Conservation (phyloP, 148 eudicot genomes). For the Vaccinium myrtillus region DNA sequence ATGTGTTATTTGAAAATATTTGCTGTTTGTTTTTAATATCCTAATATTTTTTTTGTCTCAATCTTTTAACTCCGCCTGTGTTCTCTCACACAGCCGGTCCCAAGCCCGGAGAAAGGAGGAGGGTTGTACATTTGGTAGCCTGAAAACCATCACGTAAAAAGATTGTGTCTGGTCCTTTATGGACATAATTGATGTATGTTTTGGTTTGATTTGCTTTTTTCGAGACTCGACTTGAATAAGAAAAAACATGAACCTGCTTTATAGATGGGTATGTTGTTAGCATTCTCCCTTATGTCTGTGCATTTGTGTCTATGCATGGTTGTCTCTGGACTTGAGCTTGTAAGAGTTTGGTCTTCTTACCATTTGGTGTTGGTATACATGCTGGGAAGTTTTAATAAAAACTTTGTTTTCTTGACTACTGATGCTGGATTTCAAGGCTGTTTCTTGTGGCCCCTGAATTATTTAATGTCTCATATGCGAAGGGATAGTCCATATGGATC, state of each 20-base stretch:
- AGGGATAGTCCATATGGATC: not conserved
- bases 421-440: no score
- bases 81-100: not conserved
- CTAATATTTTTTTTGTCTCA: not conserved
- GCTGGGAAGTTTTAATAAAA: not conserved
- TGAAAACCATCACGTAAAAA: not conserved
- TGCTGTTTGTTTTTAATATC: not conserved
- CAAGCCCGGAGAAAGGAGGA: conserved; percentile 8
- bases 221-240: not conserved
- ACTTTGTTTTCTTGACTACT: no score
- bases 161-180: not conserved
- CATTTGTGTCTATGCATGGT: not conserved
- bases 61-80: conserved; percentile 5
- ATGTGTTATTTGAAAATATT: not conserved
- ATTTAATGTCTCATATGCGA: not conserved
- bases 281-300: not conserved
- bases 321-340: not conserved
- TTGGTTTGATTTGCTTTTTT: not conserved
- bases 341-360: not conserved
- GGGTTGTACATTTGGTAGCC: not conserved
- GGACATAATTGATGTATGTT: not conserved
- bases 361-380: not conserved
- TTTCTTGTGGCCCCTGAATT: no score
- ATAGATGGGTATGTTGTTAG: not conserved
- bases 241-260: not conserved